Conservation (phyloP, 2,329 filamentous ascomycete species). For the Exophiala sp. region DNA sequence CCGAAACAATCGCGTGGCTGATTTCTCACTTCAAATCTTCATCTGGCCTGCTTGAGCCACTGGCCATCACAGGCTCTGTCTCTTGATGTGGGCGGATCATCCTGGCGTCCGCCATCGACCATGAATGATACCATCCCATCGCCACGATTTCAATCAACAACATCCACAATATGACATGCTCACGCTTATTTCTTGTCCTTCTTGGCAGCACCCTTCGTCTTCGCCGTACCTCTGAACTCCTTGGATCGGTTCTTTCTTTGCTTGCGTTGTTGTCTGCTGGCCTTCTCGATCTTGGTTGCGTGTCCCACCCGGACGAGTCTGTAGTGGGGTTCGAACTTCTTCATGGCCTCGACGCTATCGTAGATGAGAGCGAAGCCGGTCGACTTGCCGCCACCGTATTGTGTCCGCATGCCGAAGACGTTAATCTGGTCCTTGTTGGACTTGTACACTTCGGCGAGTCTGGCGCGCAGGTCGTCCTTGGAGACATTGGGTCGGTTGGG, state of each 20-base stretch:
- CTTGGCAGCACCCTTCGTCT: constrained; percentile 98
- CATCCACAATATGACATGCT: constrained; percentile 17
- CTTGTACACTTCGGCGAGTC: constrained; percentile 97
- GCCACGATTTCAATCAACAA: constrained; percentile 18
- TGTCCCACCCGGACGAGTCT: constrained; percentile 90
- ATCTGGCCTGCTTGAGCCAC: too few relatives aligned
- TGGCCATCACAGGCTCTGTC: too few relatives aligned
- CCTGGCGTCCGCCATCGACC: neutral
- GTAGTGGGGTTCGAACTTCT: constrained; percentile 99
- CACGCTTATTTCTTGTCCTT: constrained; percentile 66
- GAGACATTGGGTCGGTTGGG: constrained; percentile 97
- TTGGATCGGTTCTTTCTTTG: constrained; percentile 99
- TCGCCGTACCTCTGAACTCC: constrained; percentile 95
- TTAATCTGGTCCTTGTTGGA: constrained; percentile 94
- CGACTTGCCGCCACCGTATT: constrained; percentile 99
- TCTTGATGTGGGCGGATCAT: too few relatives aligned
- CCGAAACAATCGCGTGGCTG: too few relatives aligned
- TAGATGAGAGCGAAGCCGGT: constrained; percentile 98
- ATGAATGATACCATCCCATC: constrained; percentile 4
- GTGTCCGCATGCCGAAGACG: constrained; percentile 97
- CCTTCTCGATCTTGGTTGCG: constrained; percentile 92
- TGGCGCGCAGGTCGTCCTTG: constrained; percentile 96
- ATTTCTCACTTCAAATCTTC: too few relatives aligned
- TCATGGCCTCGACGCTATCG: constrained; percentile 96
- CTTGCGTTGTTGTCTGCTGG: constrained; percentile 99